A percentile compares a stretch with the other conserved stretches of the same genome.
phyloP scores from a whole-genome alignment of 352 stramenopile genomes.

The Phytophthora foliorum region DNA sequence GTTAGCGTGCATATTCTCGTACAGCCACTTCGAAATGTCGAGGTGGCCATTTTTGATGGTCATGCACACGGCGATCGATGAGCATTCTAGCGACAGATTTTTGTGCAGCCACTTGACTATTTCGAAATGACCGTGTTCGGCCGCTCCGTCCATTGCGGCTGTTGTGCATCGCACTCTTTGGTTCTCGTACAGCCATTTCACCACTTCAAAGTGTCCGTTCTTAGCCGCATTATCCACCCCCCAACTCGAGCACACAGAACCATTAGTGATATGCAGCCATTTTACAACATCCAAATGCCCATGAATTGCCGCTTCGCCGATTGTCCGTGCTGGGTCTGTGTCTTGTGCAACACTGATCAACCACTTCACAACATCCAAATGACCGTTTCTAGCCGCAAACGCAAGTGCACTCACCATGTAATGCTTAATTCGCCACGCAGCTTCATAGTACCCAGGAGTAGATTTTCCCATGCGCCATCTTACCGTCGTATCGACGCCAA shows the following conservation, averaged over 20 bases:
- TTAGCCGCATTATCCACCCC: background rate
- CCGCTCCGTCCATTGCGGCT: background rate
- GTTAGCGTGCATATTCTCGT: background rate
- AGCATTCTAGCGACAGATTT: background rate
- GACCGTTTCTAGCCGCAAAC: background rate
- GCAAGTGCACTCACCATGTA: background rate
- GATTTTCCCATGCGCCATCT: background rate
- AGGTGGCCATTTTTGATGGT: slow-evolving; percentile 5
- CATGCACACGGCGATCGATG: background rate
- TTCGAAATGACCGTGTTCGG: slow-evolving; percentile 21
- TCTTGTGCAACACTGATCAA: background rate
- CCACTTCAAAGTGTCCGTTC: background rate
- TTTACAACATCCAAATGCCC: background rate
- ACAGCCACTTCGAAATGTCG: background rate
- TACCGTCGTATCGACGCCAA: background rate
- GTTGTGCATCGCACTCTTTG: background rate
- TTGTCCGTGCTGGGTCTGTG: background rate
- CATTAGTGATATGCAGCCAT: background rate
- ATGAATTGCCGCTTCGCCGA: background rate
- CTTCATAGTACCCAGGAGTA: background rate
- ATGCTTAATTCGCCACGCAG: background rate
- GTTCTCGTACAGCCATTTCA: slow-evolving; percentile 1
- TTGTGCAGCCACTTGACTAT: slow-evolving; percentile 11
- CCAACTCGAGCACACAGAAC: background rate
- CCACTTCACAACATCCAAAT: slow-evolving; percentile 15